Conservation (phyloP, 2,329 filamentous ascomycete genomes). For the Plectosphaerella plurivora region DNA sequence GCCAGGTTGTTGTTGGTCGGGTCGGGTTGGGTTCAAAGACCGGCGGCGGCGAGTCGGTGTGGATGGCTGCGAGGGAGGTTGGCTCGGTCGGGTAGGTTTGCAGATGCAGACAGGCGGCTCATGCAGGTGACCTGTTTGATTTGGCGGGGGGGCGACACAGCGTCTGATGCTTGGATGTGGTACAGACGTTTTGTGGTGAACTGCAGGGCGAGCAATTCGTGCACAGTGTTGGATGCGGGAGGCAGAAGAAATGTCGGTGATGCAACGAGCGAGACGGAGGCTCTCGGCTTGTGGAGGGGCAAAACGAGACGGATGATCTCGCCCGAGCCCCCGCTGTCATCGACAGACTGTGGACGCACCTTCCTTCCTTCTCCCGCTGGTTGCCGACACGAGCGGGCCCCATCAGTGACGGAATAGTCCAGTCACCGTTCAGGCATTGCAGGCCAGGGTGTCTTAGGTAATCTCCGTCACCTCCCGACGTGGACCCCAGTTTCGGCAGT, state of each 20-base stretch:
- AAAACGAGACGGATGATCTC: background rate
- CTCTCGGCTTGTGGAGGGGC: background rate
- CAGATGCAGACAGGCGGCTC: background rate
- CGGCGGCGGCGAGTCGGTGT: background rate
- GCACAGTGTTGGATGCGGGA: background rate
- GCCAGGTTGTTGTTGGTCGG: background rate
- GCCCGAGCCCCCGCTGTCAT: too few relatives aligned
- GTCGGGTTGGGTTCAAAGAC: background rate
- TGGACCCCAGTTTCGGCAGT: too few relatives aligned
- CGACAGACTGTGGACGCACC: too few relatives aligned
- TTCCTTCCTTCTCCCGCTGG: background rate
- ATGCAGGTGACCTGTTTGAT: background rate
- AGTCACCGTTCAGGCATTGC: background rate
- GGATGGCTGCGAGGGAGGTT: background rate
- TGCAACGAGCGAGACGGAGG: background rate
- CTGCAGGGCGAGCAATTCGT: background rate
- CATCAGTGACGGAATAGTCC: background rate
- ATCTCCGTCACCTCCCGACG: background rate
- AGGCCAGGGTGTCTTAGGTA: background rate
- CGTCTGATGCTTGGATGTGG: background rate
- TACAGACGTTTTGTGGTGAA: background rate
- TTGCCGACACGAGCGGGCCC: background rate
- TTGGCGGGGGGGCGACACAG: background rate
- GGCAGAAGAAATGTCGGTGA: background rate
- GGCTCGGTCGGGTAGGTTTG: slow-evolving; percentile 1